These are phyloP conservation scores for Speleostelium caveatum DNA, from an alignment of 78 protist genomes.

Conservation along the genomic window DNA sequence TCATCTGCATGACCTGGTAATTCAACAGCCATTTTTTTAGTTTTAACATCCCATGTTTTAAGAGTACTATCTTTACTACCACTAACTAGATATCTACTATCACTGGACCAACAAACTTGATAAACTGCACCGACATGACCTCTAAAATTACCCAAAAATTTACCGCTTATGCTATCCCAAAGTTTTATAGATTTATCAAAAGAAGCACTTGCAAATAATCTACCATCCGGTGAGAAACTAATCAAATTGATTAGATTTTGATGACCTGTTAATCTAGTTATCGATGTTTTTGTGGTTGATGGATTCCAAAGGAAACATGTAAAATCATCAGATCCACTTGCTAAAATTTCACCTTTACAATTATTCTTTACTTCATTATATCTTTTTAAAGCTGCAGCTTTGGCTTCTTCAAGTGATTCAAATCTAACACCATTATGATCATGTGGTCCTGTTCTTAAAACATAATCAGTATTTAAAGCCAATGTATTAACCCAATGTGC, in stretches of 20 bases:
- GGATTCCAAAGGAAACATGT: slow-evolving; percentile 98
- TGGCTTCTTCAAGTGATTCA: slow-evolving; percentile 68
- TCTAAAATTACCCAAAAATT: slow-evolving; percentile 90
- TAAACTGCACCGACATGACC: slow-evolving; percentile 99
- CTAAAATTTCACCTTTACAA: slow-evolving; percentile 85
- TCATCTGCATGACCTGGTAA: slow-evolving; percentile 99
- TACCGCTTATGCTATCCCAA: slow-evolving; percentile 95
- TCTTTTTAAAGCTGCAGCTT: slow-evolving; percentile 77
- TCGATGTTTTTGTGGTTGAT: slow-evolving; percentile 80
- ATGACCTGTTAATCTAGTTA: slow-evolving; percentile 95
- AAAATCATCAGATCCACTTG: slow-evolving; percentile 96
- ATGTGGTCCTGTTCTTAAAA: slow-evolving; percentile 91
- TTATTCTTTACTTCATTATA: slow-evolving; percentile 74
- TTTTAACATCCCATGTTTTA: slow-evolving; percentile 91
- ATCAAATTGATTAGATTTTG: slow-evolving; percentile 88
- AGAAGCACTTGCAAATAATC: slow-evolving; percentile 95
- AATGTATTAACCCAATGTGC: slow-evolving; percentile 99
- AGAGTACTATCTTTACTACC: slow-evolving; percentile 97
- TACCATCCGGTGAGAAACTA: slow-evolving; percentile 97
- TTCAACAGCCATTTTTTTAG: slow-evolving; percentile 87
- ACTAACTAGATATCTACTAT: slow-evolving; percentile 92
- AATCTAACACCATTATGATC: slow-evolving; percentile 86
- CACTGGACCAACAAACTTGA: slow-evolving; percentile 97
- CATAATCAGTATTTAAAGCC: slow-evolving; percentile 96
- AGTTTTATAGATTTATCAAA: slow-evolving; percentile 97